Evolutionary conservation across 805 yeast species (phyloP).

Genomic region (Kuraishia molischiana): DNA sequence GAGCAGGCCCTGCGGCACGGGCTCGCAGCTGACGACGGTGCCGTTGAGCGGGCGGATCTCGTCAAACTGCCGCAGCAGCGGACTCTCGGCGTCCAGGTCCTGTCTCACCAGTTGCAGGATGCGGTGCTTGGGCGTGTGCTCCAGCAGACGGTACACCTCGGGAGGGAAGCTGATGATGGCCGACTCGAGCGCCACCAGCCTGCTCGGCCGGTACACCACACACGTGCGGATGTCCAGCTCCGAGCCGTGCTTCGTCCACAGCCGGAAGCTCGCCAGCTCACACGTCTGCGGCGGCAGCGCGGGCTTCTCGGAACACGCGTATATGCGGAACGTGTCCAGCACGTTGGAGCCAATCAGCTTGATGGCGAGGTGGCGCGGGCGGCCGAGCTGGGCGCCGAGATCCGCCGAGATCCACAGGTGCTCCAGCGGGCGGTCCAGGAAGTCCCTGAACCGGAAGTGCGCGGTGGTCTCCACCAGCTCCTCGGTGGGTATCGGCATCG

Average conservation of each 20-base stretch:
- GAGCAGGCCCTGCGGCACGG: conserved; percentile 58
- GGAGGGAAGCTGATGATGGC: conserved; percentile 33
- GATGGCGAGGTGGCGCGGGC: not conserved
- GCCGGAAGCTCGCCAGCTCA: not conserved
- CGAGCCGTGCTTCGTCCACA: conserved; percentile 12
- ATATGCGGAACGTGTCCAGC: not conserved
- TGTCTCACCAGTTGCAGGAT: conserved; percentile 23
- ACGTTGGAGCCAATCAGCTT: not conserved
- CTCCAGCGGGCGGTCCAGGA: not conserved
- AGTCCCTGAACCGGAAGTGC: not conserved
- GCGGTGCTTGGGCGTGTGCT: conserved; percentile 22
- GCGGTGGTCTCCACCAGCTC: not conserved
- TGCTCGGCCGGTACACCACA: conserved; percentile 23
- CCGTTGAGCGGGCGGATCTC: conserved; percentile 35
- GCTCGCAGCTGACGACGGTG: conserved; percentile 54
- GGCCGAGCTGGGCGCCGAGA: not conserved
- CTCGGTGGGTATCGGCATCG: not conserved
- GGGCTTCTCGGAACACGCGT: not conserved
- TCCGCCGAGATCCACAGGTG: not conserved
- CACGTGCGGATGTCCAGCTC: conserved; percentile 33
- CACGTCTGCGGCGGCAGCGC: not conserved
- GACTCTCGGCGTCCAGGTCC: conserved; percentile 16
- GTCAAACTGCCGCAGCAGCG: conserved; percentile 28
- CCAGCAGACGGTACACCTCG: conserved; percentile 34
- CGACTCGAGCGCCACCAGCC: conserved; percentile 21